phyloP scores from a whole-genome alignment of 2,329 filamentous ascomycete genomes.

The Ophiostoma sp. region DNA sequence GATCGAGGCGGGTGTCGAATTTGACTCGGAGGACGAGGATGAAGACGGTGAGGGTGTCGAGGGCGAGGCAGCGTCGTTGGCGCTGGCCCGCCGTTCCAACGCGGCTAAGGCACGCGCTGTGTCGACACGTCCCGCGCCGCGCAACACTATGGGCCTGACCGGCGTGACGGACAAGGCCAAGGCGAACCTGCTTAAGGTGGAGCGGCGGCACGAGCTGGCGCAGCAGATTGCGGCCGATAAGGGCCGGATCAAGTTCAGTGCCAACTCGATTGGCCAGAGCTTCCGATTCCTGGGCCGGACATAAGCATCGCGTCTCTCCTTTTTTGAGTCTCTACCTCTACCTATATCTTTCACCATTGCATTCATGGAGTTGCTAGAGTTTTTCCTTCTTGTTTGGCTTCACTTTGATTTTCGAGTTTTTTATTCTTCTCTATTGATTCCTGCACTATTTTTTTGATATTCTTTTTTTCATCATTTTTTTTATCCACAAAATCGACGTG shows the following conservation, averaged over 20 bases:
- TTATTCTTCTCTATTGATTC: neutral
- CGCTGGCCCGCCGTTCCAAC: neutral
- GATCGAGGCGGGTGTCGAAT: constrained; percentile 25
- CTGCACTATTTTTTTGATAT: neutral
- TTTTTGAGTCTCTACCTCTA: neutral
- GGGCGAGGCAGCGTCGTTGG: neutral
- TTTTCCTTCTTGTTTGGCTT: neutral
- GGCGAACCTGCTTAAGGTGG: constrained; percentile 21
- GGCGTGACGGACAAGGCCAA: constrained; percentile 28
- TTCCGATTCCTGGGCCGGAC: constrained; percentile 28
- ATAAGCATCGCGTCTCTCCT: neutral
- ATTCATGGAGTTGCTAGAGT: neutral
- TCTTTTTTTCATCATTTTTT: neutral
- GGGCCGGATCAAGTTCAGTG: constrained; percentile 26
- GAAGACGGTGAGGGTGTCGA: neutral
- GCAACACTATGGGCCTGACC: constrained; percentile 25
- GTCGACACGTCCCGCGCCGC: constrained; percentile 25
- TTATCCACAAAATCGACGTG: neutral
- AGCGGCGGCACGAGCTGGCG: constrained; percentile 23
- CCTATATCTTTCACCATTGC: neutral
- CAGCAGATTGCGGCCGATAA: constrained; percentile 24
- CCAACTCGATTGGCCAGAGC: constrained; percentile 29
- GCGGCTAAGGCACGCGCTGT: constrained; percentile 9
- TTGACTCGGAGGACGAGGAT: constrained; percentile 20
- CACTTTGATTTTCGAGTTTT: neutral